Evolutionary conservation across 2,329 filamentous ascomycete genomes (phyloP), one percentile per base, ranked within the genome.

Genomic region (Colletotrichum musicola): DNA sequence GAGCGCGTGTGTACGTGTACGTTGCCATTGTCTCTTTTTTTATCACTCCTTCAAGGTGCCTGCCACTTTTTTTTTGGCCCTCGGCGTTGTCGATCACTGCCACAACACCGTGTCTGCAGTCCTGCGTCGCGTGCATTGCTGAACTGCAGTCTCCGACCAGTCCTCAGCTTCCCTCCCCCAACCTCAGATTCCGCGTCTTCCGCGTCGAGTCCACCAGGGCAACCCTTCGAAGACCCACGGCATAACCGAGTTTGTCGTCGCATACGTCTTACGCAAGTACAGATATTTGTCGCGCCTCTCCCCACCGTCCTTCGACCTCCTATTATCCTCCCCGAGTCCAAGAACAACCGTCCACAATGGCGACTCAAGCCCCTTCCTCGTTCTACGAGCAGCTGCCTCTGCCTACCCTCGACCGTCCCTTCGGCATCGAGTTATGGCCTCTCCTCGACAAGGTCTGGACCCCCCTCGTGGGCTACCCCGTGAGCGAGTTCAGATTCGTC

Each of bases 391-490:
- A 86, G 74, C 76, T 90, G 71, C 86, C 93, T 78, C 79, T 90
- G 73, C 95, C 95, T 64, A 94, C 94, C 71, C 86, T 98, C 81
- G 95, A 98, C 80, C 90, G 93, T 72, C 95, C 95, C 40, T 98
- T 98, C 77, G 96, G 95, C 80, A 85, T 98, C 74, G 87, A 93
- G 72, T 84, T 98, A 81, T 98, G 96, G 96, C 94, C 95, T 75
- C 90, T 97, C 82, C 98, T 98, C 88, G 92, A 92, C 84, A 93
- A 94, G 85, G 90, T 86, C 75, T 98, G 92, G 83, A 91, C 92
- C 79, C 81, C 86, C 66, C 85, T 94, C 72, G 87, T 88, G 67
- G 95, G 95, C 76, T 97, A 95, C 82, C 90, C 93, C 72, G 91
- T 93, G 71, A 90, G 93, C 74, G 90, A 98, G 71, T 98, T 98